phyloP scores from a whole-genome alignment of 768 basidiomycete species.

The Dendrothele bispora region DNA sequence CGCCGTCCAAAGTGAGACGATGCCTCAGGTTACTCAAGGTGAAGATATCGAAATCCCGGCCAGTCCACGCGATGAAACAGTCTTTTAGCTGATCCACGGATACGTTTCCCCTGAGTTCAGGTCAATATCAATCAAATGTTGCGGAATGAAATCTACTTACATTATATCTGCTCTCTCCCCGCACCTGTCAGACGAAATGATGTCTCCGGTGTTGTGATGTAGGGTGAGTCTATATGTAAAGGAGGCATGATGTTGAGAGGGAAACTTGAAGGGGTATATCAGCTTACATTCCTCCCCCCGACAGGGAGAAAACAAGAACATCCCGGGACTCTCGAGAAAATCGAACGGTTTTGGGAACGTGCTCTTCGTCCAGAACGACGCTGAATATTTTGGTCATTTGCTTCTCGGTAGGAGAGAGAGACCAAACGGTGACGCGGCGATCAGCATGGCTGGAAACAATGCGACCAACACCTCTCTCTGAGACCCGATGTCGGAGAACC shows the following conservation, averaged over 20 bases:
- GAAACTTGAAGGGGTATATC: background rate
- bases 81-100: background rate
- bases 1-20: background rate
- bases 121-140: background rate
- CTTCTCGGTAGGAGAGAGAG: background rate
- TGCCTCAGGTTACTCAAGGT: background rate
- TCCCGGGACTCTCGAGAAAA: background rate
- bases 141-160: background rate
- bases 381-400: background rate
- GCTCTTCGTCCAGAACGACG: background rate
- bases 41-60: constrained; percentile 1
- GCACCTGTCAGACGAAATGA: too few species aligned
- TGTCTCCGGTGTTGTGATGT: constrained; percentile 1
- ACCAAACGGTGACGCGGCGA: background rate
- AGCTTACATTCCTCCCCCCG: constrained; percentile 2
- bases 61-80: constrained; percentile 3
- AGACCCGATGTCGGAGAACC: background rate
- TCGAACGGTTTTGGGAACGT: background rate
- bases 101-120: constrained; percentile 1
- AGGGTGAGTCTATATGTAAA: background rate
- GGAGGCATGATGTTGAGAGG: background rate
- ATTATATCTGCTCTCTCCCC: too few species aligned
- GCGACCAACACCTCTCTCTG: background rate
- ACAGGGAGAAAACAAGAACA: background rate
- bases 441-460: background rate